Evolutionary conservation across 1,139 yeast species (phyloP), one percentile per base, ranked within the genome.

Genomic region (Geotrichum cucujoidarum): DNA sequence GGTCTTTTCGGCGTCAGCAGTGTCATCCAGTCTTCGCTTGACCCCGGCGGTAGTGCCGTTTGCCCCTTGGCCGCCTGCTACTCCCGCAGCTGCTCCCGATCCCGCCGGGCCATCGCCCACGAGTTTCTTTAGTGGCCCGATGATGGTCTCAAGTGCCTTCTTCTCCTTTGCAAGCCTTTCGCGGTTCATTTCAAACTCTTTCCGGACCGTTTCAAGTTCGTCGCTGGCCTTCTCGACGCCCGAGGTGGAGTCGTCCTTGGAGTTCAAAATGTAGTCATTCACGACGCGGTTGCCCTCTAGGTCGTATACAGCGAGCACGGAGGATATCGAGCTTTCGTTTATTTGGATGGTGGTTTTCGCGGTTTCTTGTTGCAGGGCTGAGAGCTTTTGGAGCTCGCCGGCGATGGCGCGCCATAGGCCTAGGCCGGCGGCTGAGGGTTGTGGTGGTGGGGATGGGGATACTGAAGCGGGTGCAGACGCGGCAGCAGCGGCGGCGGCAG

Each of bases 331-430:
- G 29, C 45, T 47, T 17, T 47, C 50, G 30, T 50, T 46, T 18
- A 50, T 47, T 16, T 16, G n/a, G 21, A 27, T 32, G 16, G 43
- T 34, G 4, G 49, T 37, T 4, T 43, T 38, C 1, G 35, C 47
- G 4, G 47, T 47, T 17, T 41, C 51, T 11, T 24, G 6, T 20
- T 44, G 49, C 16, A 41, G 14, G 7, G 30, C 20, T 25, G 40
- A 36, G 14, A 50, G 45, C 24, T 48, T 50, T 35, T 22, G 41
- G 27, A 50, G 47, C 37, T 50, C 53, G 27, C 49, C 45, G 16
- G 49, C 48, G 21, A 50, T 47, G 16, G 53, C 53, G 21, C 53
- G 44, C 53, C 53, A 50, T 7, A 50, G 43, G 10, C 49, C 49
- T 4, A 41, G 49, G 25, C 48, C 49, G 21, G 48, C 40, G n/a